phyloP scores from a whole-genome alignment of 345 rosid genomes.

The Boechera retrofracta region DNA sequence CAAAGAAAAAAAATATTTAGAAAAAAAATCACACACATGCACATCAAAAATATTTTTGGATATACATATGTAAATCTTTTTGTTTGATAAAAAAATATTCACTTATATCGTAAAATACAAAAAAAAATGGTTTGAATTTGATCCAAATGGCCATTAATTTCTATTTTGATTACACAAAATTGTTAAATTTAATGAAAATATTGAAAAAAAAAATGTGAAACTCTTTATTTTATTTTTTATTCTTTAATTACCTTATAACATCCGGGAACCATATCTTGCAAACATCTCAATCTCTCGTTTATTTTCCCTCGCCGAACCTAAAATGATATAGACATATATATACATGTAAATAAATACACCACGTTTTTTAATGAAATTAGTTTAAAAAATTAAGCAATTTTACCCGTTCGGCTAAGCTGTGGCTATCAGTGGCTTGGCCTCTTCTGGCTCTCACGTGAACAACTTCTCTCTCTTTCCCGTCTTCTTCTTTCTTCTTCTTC shows the following conservation, averaged over 20 bases:
- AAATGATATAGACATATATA: background rate
- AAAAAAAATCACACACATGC: too few species aligned
- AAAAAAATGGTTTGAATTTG: background rate
- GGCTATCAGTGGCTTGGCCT: conserved; percentile 95
- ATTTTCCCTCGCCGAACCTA: conserved; percentile 84
- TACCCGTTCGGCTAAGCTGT: conserved; percentile 96
- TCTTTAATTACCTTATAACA: conserved; percentile 62
- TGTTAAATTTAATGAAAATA: background rate
- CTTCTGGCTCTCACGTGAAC: conserved; percentile 95
- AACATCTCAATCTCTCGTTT: conserved; percentile 67
- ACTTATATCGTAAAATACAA: background rate
- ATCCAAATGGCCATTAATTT: background rate
- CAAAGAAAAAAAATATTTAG: too few species aligned
- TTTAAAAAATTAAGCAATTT: background rate
- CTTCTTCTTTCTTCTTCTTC: conserved; percentile 49
- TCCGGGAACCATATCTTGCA: conserved; percentile 84
- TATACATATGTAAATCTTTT: too few species aligned
- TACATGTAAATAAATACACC: background rate
- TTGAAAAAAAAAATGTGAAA: background rate
- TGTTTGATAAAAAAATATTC: too few species aligned
- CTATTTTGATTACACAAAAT: too few species aligned
- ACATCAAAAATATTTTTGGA: too few species aligned
- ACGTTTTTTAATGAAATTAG: background rate
- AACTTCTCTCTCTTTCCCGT: conserved; percentile 61
- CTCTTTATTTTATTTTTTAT: background rate